Conservation (phyloP, 192 early-diverging fungal genomes). For the Backusella mclennaniae region DNA sequence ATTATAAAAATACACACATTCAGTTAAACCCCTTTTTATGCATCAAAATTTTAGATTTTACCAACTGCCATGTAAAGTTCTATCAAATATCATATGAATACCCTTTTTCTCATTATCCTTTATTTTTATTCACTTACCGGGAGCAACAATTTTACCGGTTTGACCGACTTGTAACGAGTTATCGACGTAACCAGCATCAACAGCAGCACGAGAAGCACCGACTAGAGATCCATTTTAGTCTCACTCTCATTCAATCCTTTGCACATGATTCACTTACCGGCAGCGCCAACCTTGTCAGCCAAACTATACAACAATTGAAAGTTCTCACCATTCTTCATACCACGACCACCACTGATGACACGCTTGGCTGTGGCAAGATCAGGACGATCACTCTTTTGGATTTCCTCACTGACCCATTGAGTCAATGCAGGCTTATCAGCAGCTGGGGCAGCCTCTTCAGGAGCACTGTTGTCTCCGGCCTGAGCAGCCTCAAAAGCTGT, state of each 20-base stretch:
- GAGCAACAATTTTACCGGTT: slow-evolving; percentile 97
- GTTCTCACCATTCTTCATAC: slow-evolving; percentile 94
- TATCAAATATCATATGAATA: slow-evolving; percentile 12
- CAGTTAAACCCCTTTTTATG: neutral
- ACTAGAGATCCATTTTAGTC: slow-evolving; percentile 48
- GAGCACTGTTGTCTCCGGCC: slow-evolving; percentile 50
- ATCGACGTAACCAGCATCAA: slow-evolving; percentile 94
- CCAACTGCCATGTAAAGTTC: slow-evolving; percentile 94
- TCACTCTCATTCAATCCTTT: neutral
- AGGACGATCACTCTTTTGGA: slow-evolving; percentile 93
- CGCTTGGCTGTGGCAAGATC: slow-evolving; percentile 84
- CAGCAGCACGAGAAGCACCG: slow-evolving; percentile 96
- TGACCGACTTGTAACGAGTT: slow-evolving; percentile 98
- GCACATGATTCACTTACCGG: slow-evolving; percentile 49
- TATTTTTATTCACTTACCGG: slow-evolving; percentile 48
- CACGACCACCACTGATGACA: slow-evolving; percentile 93
- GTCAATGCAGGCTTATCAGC: slow-evolving; percentile 55
- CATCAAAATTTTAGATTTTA: slow-evolving; percentile 14
- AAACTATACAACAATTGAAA: slow-evolving; percentile 88
- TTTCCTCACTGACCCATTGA: slow-evolving; percentile 87
- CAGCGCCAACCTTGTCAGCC: slow-evolving; percentile 92
- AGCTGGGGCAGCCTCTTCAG: slow-evolving; percentile 65
- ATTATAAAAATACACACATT: neutral
- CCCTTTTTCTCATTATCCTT: neutral
- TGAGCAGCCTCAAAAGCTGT: slow-evolving; percentile 80